Evolutionary conservation across 306 rosid genomes (phyloP).

Genomic region (Astragalus glycyphyllos): DNA sequence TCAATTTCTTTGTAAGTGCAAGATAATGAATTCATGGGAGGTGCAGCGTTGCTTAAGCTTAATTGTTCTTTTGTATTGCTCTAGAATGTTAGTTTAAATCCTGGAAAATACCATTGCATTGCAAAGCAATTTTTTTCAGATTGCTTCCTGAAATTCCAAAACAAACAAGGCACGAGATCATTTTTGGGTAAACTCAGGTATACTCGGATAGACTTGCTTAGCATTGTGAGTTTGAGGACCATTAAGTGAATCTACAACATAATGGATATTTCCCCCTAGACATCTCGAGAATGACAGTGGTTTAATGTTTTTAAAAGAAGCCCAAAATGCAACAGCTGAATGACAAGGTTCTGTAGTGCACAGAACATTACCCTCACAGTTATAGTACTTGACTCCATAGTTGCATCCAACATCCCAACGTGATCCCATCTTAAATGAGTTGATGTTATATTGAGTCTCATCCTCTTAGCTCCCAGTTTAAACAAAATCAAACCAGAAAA

Average conservation of each 20-base stretch:
- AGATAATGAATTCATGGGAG: constrained; percentile 16
- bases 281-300: neutral
- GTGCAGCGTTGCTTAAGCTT: constrained; percentile 1
- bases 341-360: neutral
- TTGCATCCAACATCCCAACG: neutral
- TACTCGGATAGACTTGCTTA: neutral
- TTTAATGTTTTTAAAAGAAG: neutral
- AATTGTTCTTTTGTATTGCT: neutral
- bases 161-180: no score
- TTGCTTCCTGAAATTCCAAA: no score
- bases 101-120: constrained; percentile 16
- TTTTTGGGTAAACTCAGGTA: no score
- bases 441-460: constrained; percentile 1
- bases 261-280: neutral
- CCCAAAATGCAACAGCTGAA: neutral
- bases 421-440: neutral
- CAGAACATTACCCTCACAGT: neutral
- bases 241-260: neutral
- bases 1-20: constrained; percentile 8
- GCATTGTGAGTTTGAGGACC: neutral
- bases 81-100: constrained; percentile 19
- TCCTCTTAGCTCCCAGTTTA: neutral
- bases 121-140: no score
- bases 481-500: neutral
- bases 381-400: constrained; percentile 3